A percentile compares a stretch with the other conserved stretches of the same genome.
Conservation (phyloP, 1,139 yeast genomes). For the Blastobotrys aristatus region DNA sequence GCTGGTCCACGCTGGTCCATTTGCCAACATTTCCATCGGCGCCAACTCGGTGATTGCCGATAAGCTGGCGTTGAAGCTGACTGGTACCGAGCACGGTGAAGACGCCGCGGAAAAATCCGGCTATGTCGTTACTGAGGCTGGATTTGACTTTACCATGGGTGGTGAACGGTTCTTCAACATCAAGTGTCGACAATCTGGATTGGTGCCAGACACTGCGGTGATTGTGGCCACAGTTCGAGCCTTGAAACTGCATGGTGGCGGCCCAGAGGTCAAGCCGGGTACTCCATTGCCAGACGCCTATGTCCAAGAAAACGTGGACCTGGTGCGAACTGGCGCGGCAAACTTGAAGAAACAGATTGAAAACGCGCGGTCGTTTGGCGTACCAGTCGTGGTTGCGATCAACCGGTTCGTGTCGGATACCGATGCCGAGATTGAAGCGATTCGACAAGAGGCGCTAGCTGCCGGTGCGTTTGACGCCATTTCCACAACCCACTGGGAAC, state of each 20-base stretch:
- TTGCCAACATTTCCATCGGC: slow-evolving; percentile 96
- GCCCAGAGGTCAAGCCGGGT: slow-evolving; percentile 96
- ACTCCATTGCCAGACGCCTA: slow-evolving; percentile 84
- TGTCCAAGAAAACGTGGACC: slow-evolving; percentile 77
- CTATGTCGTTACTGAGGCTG: slow-evolving; percentile 95
- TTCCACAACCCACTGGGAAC: slow-evolving; percentile 96
- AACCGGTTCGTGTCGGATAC: slow-evolving; percentile 87
- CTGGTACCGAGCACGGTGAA: slow-evolving; percentile 61
- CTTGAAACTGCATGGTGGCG: slow-evolving; percentile 96
- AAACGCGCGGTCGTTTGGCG: slow-evolving; percentile 80
- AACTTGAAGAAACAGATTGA: slow-evolving; percentile 88
- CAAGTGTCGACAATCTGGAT: slow-evolving; percentile 90
- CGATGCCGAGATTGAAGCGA: slow-evolving; percentile 75
- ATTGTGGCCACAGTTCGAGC: slow-evolving; percentile 98
- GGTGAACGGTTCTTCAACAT: slow-evolving; percentile 97
- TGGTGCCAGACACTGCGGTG: slow-evolving; percentile 86
- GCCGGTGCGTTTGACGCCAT: slow-evolving; percentile 97
- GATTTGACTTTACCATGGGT: slow-evolving; percentile 99
- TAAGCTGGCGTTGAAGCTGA: slow-evolving; percentile 88
- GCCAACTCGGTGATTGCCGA: slow-evolving; percentile 95
- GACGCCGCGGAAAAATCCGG: slow-evolving; percentile 66
- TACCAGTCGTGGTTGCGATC: slow-evolving; percentile 95
- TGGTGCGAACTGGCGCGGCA: slow-evolving; percentile 78
- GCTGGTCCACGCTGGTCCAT: slow-evolving; percentile 97
- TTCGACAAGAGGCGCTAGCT: slow-evolving; percentile 73